These are phyloP conservation scores for Trichosporon ovoides DNA, from an alignment of 1,284 basidiomycete species.

Conservation along the genomic window DNA sequence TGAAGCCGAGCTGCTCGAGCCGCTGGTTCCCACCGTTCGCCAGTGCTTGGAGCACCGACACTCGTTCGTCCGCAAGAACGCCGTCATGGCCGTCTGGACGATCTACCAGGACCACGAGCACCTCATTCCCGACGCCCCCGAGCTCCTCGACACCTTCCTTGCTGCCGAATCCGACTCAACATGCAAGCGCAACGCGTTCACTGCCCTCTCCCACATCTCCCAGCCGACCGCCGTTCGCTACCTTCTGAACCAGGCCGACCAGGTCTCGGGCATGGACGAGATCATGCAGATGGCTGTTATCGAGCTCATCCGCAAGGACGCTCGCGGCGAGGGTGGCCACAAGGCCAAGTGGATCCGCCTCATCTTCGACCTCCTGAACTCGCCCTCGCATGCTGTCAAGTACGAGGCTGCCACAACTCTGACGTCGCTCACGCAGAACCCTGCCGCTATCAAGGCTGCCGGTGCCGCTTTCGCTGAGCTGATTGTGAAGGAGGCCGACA, in stretches of 20 bases:
- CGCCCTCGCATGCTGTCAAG: conserved; percentile 89
- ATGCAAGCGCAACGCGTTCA: conserved; percentile 96
- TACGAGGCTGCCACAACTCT: conserved; percentile 96
- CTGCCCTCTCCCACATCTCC: conserved; percentile 83
- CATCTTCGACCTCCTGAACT: conserved; percentile 91
- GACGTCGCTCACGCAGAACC: conserved; percentile 90
- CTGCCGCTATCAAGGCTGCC: conserved; percentile 92
- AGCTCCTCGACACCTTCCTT: conserved; percentile 94
- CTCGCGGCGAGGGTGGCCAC: conserved; percentile 74
- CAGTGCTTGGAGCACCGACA: conserved; percentile 96
- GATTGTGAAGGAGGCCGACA: conserved; percentile 92
- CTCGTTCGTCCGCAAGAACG: conserved; percentile 97
- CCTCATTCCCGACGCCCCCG: conserved; percentile 93
- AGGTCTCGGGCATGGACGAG: conserved; percentile 81
- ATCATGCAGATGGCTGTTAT: conserved; percentile 93
- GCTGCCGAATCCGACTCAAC: conserved; percentile 94
- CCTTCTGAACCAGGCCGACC: conserved; percentile 77
- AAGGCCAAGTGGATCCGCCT: conserved; percentile 85
- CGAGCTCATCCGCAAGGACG: conserved; percentile 88
- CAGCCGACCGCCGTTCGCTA: conserved; percentile 90
- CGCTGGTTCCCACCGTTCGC: conserved; percentile 87
- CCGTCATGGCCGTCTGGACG: conserved; percentile 90
- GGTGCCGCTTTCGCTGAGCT: conserved; percentile 85
- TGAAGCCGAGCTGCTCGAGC: conserved; percentile 91
- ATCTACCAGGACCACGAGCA: conserved; percentile 92